A percentile compares a stretch with the other conserved stretches of the same genome.
Evolutionary conservation across 1,139 yeast genomes (phyloP).

Genomic region (Suhomyces yuchorum): DNA sequence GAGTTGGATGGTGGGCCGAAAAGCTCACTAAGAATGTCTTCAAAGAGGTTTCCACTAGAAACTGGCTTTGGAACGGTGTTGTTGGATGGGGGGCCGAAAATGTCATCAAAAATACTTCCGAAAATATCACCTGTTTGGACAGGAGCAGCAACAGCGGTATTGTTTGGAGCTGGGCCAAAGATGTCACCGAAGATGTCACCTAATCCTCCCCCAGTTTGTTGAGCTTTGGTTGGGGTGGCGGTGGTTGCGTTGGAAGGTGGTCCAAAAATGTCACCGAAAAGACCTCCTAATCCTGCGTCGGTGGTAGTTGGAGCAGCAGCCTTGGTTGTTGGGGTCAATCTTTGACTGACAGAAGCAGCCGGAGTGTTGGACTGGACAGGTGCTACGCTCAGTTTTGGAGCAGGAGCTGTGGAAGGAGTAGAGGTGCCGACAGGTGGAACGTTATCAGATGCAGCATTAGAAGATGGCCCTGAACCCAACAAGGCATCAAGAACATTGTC

Average conservation of each 20-base stretch:
- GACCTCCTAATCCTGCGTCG: constrained; percentile 12
- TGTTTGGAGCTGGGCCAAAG: constrained; percentile 14
- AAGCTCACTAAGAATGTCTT: constrained; percentile 12
- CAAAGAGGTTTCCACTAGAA: constrained; percentile 7
- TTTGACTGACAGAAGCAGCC: background rate
- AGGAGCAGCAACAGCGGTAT: constrained; percentile 11
- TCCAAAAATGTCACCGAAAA: constrained; percentile 21
- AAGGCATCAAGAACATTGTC: constrained; percentile 14
- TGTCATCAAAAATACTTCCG: constrained; percentile 19
- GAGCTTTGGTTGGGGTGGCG: constrained; percentile 10
- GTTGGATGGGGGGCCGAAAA: constrained; percentile 18
- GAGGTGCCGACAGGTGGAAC: background rate
- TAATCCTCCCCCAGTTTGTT: constrained; percentile 6
- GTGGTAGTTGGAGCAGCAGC: constrained; percentile 1
- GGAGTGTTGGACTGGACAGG: background rate
- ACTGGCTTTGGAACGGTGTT: constrained; percentile 12
- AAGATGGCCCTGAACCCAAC: constrained; percentile 5
- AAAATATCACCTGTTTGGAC: constrained; percentile 11
- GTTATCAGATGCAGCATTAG: background rate
- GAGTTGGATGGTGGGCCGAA: constrained; percentile 15
- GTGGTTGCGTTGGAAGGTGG: constrained; percentile 16
- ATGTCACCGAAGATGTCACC: constrained; percentile 17
- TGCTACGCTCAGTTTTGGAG: background rate
- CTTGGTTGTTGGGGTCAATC: background rate
- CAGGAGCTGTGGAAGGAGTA: constrained; percentile 1